Conservation (phyloP, 2,329 filamentous ascomycete genomes). For the Pseudogymnoascus sp. region DNA sequence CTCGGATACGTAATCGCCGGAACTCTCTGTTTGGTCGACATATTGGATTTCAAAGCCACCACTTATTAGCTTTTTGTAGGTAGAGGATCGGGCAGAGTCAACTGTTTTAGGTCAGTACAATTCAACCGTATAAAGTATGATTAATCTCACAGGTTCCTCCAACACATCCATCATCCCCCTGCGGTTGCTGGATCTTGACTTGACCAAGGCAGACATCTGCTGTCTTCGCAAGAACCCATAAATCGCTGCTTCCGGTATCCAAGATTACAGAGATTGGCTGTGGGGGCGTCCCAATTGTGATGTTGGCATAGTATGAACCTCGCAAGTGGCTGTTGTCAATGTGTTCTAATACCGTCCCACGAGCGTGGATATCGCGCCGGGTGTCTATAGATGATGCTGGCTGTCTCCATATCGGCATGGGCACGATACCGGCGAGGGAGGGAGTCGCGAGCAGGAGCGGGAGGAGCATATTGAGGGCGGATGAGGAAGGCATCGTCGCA, state of each 20-base stretch:
- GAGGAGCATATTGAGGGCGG: neutral
- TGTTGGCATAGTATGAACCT: constrained; percentile 46
- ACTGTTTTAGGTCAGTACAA: neutral
- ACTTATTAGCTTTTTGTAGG: constrained; percentile 34
- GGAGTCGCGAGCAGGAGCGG: neutral
- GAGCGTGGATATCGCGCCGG: neutral
- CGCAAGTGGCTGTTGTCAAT: constrained; percentile 42
- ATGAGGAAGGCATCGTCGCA: neutral
- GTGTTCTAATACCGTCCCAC: neutral
- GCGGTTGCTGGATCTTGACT: constrained; percentile 29
- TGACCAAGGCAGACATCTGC: constrained; percentile 10
- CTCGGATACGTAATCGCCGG: constrained; percentile 32
- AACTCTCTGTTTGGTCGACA: constrained; percentile 29
- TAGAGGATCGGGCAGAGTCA: constrained; percentile 21
- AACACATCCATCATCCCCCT: constrained; percentile 25
- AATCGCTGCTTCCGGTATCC: constrained; percentile 53
- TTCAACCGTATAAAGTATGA: constrained; percentile 13
- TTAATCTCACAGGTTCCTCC: constrained; percentile 33
- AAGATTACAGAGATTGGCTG: constrained; percentile 45
- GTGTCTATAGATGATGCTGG: neutral
- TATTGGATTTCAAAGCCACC: constrained; percentile 38
- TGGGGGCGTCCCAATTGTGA: constrained; percentile 46
- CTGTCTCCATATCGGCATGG: neutral
- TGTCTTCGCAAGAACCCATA: constrained; percentile 37
- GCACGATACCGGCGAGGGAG: neutral